Conservation (phyloP, 2,329 filamentous ascomycete species). For the Penicillium corylophilum region DNA sequence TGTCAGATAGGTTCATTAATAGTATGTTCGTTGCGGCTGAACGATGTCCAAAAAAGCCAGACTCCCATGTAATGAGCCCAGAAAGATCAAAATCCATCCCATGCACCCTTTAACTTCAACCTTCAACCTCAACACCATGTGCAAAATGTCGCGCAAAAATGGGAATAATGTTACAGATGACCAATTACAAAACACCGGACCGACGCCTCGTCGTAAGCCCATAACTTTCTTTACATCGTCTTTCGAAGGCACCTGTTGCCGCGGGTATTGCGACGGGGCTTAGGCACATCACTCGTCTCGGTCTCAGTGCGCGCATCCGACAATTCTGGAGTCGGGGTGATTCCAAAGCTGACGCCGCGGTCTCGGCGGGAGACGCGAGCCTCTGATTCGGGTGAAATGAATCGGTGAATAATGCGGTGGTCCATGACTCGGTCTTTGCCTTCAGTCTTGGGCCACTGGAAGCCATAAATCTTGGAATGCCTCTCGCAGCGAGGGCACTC, state of each 20-base stretch:
- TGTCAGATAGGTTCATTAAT: not conserved
- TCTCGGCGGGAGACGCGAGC: conserved; percentile 36
- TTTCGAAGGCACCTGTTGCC: conserved; percentile 36
- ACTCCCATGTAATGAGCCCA: conserved; percentile 1
- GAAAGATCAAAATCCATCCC: not conserved
- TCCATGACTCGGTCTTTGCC: conserved; percentile 70
- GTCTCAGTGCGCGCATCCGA: conserved; percentile 41
- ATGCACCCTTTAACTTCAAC: not conserved
- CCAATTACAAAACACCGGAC: conserved; percentile 2
- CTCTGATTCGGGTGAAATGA: conserved; percentile 72
- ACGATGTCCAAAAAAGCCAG: not conserved
- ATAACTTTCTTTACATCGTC: conserved; percentile 32
- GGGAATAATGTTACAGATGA: conserved; percentile 15
- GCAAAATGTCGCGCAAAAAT: conserved; percentile 4
- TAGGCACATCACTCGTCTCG: conserved; percentile 36
- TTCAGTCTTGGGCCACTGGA: conserved; percentile 95
- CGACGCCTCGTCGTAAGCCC: conserved; percentile 4
- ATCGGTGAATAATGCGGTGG: conserved; percentile 83
- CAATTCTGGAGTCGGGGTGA: conserved; percentile 39
- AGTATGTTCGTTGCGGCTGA: not conserved
- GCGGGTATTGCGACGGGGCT: conserved; percentile 37
- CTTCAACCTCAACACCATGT: conserved; percentile 13
- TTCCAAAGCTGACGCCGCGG: conserved; percentile 37
- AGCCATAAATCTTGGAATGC: conserved; percentile 94
- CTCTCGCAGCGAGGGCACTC: conserved; percentile 91